Evolutionary conservation across 352 stramenopile genomes (phyloP).

Genomic region (Globisporangium spiculum): DNA sequence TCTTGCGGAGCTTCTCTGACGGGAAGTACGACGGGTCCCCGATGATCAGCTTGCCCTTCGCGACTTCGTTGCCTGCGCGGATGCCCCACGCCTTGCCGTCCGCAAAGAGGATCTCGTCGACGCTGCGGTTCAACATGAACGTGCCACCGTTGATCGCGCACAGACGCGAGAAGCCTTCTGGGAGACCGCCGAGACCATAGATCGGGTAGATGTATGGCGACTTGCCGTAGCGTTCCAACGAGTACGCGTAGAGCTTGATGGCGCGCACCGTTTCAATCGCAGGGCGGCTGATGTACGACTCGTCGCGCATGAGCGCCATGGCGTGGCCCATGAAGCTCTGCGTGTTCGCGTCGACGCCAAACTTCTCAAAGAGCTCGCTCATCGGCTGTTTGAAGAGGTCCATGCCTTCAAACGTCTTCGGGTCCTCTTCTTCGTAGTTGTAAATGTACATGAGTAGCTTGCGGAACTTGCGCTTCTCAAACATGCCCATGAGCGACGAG

Average conservation of each 20-base stretch:
- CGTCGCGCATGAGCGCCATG: conserved; percentile 97
- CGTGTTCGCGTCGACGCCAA: conserved; percentile 96
- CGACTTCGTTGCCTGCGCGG: conserved; percentile 91
- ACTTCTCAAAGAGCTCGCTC: conserved; percentile 97
- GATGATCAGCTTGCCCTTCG: conserved; percentile 97
- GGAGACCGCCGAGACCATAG: conserved; percentile 97
- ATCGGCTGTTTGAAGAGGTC: conserved; percentile 97
- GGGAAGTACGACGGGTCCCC: conserved; percentile 99
- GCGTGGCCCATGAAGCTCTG: conserved; percentile 99
- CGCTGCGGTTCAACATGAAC: conserved; percentile 99
- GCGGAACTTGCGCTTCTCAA: conserved; percentile 99
- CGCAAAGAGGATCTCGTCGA: conserved; percentile 94
- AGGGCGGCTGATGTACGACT: conserved; percentile 81
- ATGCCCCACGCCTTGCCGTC: conserved; percentile 94
- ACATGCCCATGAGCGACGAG: conserved; percentile 98
- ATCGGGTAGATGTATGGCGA: conserved; percentile 99
- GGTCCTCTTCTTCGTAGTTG: conserved; percentile 94
- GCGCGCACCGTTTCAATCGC: conserved; percentile 94
- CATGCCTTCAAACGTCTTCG: conserved; percentile 88
- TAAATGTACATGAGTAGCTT: conserved; percentile 98
- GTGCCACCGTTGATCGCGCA: conserved; percentile 99
- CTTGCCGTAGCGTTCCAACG: conserved; percentile 95
- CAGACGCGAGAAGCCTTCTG: conserved; percentile 98
- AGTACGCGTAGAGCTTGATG: conserved; percentile 99
- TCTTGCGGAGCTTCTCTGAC: conserved; percentile 89